phyloP scores from a whole-genome alignment of 208 protist genomes.

The Leptomonas pyrrhocoris region DNA sequence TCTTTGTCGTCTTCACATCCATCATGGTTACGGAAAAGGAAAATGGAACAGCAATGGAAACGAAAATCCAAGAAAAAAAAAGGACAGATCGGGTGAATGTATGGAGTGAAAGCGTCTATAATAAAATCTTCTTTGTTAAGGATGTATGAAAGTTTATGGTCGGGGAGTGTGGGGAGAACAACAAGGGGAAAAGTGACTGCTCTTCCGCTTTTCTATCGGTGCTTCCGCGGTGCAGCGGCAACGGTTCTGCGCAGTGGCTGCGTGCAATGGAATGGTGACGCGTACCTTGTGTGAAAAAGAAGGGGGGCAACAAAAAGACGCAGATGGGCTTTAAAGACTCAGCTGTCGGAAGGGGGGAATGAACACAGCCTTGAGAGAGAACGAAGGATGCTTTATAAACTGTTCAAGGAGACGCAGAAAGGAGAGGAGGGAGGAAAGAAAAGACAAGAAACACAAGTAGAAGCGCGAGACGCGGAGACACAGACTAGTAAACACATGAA shows the following conservation, averaged over 20 bases:
- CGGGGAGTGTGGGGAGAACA: too few relatives aligned
- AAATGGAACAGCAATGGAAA: background rate
- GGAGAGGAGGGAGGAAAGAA: conserved; percentile 2
- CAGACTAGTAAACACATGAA: background rate
- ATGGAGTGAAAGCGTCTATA: background rate
- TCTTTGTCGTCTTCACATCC: conserved; percentile 1
- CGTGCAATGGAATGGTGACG: background rate
- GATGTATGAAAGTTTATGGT: background rate
- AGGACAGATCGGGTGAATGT: background rate
- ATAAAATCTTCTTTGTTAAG: conserved; percentile 3
- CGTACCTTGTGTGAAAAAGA: background rate
- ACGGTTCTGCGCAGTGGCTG: background rate
- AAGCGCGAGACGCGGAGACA: background rate
- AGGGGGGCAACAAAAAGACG: background rate
- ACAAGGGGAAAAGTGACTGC: too few relatives aligned
- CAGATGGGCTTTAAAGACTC: too few relatives aligned
- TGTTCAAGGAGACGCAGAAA: background rate
- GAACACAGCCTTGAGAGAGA: background rate
- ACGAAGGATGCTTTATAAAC: too few relatives aligned
- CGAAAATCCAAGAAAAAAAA: background rate
- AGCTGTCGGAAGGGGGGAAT: background rate
- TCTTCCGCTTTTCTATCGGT: too few relatives aligned
- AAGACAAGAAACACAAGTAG: background rate
- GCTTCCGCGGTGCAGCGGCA: background rate
- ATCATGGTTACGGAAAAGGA: conserved; percentile 1